These are phyloP conservation scores for Picea glauca DNA, from an alignment of 75 land plant genomes.

Conservation along the genomic window DNA sequence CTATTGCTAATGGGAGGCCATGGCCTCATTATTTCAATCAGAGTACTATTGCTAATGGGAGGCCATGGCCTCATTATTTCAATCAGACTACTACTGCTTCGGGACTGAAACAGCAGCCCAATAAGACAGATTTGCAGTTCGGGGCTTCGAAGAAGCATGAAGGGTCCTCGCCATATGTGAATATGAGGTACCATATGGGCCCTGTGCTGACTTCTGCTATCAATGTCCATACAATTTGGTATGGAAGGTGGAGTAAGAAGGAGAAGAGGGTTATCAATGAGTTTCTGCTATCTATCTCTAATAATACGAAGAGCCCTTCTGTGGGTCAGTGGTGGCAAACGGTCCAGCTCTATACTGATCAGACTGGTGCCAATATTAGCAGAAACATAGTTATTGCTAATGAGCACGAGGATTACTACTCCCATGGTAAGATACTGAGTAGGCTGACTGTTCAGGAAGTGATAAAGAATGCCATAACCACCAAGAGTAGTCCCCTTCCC, in stretches of 20 bases:
- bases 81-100: no score
- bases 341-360: slow-evolving; percentile 64
- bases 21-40: no score
- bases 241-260: slow-evolving; percentile 18
- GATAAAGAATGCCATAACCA: slow-evolving; percentile 33
- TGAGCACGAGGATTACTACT: slow-evolving; percentile 28
- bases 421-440: slow-evolving; percentile 51
- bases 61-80: no score
- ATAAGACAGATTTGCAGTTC: background rate
- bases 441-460: slow-evolving; percentile 54
- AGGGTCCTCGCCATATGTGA: slow-evolving; percentile 21
- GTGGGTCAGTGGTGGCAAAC: slow-evolving; percentile 79
- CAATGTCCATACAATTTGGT: slow-evolving; percentile 9
- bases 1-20: no score
- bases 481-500: slow-evolving; percentile 31
- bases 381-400: slow-evolving; percentile 17
- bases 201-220: slow-evolving; percentile 26
- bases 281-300: background rate
- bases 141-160: slow-evolving; percentile 22
- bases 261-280: slow-evolving; percentile 10
- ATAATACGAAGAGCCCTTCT: slow-evolving; percentile 25
- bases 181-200: slow-evolving; percentile 34
- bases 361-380: slow-evolving; percentile 57
- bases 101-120: no score
- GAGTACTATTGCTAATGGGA: no score